A percentile compares a stretch with the other conserved stretches of the same genome.
phyloP scores from a whole-genome alignment of 176 grass and related monocot genomes.

The Phyllostachys edulis region DNA sequence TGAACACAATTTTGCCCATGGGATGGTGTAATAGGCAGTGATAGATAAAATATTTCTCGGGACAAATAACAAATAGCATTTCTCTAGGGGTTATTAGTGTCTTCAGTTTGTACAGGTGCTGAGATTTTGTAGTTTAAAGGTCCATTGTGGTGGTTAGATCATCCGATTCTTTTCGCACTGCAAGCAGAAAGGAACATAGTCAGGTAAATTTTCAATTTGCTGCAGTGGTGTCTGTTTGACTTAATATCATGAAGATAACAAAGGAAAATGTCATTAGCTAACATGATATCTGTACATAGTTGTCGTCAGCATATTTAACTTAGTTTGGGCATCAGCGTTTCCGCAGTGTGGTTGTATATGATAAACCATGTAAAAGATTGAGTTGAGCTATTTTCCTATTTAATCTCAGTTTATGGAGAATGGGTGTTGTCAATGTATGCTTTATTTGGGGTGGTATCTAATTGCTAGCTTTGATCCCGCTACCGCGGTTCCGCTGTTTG shows the following conservation, averaged over 20 bases:
- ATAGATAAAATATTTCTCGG: slow-evolving; percentile 30
- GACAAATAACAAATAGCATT: slow-evolving; percentile 41
- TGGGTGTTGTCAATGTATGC: not conserved
- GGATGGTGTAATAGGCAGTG: slow-evolving; percentile 37
- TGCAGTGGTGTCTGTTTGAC: slow-evolving; percentile 22
- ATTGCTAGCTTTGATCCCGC: too few relatives aligned
- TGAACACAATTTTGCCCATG: slow-evolving; percentile 55
- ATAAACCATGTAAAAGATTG: slow-evolving; percentile 21
- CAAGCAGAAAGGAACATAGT: slow-evolving; percentile 7
- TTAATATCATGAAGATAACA: slow-evolving; percentile 32
- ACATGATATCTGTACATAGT: slow-evolving; percentile 50
- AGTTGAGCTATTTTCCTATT: not conserved
- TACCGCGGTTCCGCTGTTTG: not conserved
- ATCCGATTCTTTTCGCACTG: slow-evolving; percentile 40
- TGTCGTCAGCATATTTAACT: not conserved
- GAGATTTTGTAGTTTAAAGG: slow-evolving; percentile 41
- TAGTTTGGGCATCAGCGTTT: not conserved
- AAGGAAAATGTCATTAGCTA: slow-evolving; percentile 28
- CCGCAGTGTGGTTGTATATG: slow-evolving; percentile 2
- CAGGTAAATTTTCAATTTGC: slow-evolving; percentile 19
- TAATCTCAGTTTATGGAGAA: not conserved
- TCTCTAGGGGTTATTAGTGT: slow-evolving; percentile 27
- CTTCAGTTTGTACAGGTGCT: slow-evolving; percentile 48
- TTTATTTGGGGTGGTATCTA: not conserved
- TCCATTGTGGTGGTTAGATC: slow-evolving; percentile 23